These are phyloP conservation scores for Coprinopsis strossmayeri DNA, from an alignment of 768 basidiomycete species.

Conservation along the genomic window DNA sequence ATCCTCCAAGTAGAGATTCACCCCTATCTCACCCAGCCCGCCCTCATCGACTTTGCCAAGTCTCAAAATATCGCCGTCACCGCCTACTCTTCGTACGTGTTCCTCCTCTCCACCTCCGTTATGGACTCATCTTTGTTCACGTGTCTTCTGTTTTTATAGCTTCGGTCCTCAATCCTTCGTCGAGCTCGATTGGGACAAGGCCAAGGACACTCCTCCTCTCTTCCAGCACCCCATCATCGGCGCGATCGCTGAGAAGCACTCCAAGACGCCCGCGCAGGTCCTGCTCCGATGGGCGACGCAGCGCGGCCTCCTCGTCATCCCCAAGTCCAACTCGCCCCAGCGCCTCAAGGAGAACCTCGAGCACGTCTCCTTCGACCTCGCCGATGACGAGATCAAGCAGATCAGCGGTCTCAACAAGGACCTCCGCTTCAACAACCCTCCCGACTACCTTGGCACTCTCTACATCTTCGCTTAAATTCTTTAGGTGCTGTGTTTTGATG, in stretches of 20 bases:
- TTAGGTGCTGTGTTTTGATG: too few relatives aligned
- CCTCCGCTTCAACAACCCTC: slow-evolving; percentile 11
- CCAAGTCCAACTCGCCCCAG: slow-evolving; percentile 50
- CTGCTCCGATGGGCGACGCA: slow-evolving; percentile 78
- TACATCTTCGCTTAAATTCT: slow-evolving; percentile 7
- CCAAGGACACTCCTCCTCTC: slow-evolving; percentile 43
- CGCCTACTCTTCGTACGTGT: slow-evolving; percentile 50
- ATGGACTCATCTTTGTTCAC: slow-evolving; percentile 9
- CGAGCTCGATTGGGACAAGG: slow-evolving; percentile 61
- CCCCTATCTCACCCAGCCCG: slow-evolving; percentile 60
- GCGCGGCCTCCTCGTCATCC: slow-evolving; percentile 66
- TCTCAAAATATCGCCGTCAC: slow-evolving; percentile 54
- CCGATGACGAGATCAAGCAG: slow-evolving; percentile 46
- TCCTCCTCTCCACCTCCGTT: slow-evolving; percentile 14
- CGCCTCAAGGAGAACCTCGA: slow-evolving; percentile 48
- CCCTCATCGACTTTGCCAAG: slow-evolving; percentile 49
- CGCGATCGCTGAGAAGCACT: slow-evolving; percentile 39
- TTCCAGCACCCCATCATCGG: slow-evolving; percentile 41
- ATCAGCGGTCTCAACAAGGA: slow-evolving; percentile 53
- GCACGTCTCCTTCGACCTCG: slow-evolving; percentile 37
- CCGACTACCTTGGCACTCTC: slow-evolving; percentile 6
- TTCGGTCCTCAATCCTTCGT: slow-evolving; percentile 38
- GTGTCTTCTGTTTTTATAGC: background rate
- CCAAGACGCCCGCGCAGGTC: slow-evolving; percentile 61
- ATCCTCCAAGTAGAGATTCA: slow-evolving; percentile 69